Base-by-base conservation (phyloP, 2,329 filamentous ascomycete genomes). In the Aspergillus pseudoglaucus region DNA sequence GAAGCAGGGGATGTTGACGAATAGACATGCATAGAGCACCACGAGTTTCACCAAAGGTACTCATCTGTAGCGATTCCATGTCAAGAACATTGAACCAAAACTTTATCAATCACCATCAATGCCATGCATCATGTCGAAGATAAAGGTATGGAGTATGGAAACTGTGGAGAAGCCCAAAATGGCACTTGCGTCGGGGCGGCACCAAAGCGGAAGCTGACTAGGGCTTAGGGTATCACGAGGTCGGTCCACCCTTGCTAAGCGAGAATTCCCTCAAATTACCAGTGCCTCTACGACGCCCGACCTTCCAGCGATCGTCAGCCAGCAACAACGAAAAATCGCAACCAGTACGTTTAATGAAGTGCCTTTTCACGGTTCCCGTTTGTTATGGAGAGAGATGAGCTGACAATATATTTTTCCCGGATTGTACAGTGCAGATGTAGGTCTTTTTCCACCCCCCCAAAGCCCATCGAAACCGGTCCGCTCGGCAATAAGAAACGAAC, bases 401-500 rank as follows among this genome's bases (percentile, higher is more conserved):
- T 84, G 75, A 84, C 72, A 48, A 63, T 53, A 54, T 53, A 62
- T 62, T 63, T 64, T 57, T 53, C 50, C 55, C 59, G 55, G 17
- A 48, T 53, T 56, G 61, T 71, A 66, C 62, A 91, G 88, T 93
- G 88, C 88, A 93, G 84, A 93, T 93, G 87, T 91, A 83, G 85
- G 86, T 71, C 53, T 65, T 56, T 55, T 48, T 38, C 52, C 49
- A 48, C 49, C 51, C 48, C 60, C 55, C 20, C 55, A 59, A 58
- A 51, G 46, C 30, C 32, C 45, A 41, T 46, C 32, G 35, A 35
- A 44, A 37, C 32, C 45, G 40, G 39, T 35, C 42, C 42, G 40
- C 27, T 42, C 38, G 44, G 42, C 47, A 47, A 49, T 45, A 59
- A 48, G 47, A 50, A 45, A 52, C 54, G 45, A 52, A 59, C 35